Conservation (phyloP, 73 alveolate genomes). For the Paramecium caudatum region DNA sequence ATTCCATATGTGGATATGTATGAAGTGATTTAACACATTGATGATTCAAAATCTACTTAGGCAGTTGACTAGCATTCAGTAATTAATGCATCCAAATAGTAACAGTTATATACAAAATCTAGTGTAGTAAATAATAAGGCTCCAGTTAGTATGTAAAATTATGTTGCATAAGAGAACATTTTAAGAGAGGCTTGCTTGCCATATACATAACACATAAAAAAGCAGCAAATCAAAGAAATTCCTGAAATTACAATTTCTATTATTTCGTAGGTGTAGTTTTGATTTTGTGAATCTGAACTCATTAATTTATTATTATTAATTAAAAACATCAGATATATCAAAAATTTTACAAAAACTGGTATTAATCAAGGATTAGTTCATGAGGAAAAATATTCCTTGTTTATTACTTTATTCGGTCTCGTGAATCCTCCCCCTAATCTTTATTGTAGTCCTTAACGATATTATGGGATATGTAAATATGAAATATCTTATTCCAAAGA, state of each 20-base stretch:
- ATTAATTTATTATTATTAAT: neutral
- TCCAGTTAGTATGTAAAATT: slow-evolving; percentile 7
- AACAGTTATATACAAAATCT: slow-evolving; percentile 16
- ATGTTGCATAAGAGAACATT: slow-evolving; percentile 1
- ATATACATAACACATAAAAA: neutral
- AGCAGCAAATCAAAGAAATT: neutral
- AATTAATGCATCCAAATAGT: neutral
- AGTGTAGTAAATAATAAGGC: neutral
- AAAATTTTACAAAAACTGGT: neutral
- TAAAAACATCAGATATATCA: neutral
- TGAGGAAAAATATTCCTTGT: neutral
- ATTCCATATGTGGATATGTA: slow-evolving; percentile 10
- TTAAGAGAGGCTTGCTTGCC: neutral
- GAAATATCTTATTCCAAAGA: slow-evolving; percentile 14
- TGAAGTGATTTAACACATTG: slow-evolving; percentile 37
- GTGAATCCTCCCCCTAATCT: slow-evolving; percentile 46
- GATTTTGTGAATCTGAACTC: neutral
- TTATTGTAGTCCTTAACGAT: neutral
- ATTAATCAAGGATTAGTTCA: neutral
- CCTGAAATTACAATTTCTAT: neutral
- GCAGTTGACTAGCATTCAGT: neutral
- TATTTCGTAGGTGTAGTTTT: neutral
- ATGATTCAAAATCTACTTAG: neutral
- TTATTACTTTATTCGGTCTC: neutral
- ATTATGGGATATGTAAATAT: neutral